Conservation (phyloP, 768 basidiomycete genomes). For the Cystofilobasidium bisporidii region DNA sequence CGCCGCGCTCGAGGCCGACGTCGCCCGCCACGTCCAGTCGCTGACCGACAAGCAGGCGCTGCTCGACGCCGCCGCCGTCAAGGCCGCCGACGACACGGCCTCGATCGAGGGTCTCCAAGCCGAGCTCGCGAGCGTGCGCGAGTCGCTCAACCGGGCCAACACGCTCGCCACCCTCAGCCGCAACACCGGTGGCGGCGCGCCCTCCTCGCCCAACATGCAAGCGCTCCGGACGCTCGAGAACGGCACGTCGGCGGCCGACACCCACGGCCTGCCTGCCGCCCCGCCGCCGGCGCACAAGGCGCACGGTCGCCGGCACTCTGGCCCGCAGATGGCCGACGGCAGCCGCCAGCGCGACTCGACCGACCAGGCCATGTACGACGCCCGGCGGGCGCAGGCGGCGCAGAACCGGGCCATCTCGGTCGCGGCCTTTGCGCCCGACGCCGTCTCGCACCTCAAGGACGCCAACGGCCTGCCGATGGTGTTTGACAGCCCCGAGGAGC, state of each 20-base stretch:
- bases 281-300: not conserved
- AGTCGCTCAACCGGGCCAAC: slow-evolving; percentile 92
- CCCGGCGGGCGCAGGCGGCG: slow-evolving; percentile 58
- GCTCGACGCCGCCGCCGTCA: slow-evolving; percentile 52
- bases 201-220: slow-evolving; percentile 55
- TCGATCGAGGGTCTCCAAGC: slow-evolving; percentile 81
- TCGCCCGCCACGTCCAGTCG: slow-evolving; percentile 60
- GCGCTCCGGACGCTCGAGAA: slow-evolving; percentile 57
- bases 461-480: slow-evolving; percentile 43
- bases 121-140: slow-evolving; percentile 83
- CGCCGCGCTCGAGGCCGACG: slow-evolving; percentile 66
- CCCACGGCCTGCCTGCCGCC: not conserved
- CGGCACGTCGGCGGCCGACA: slow-evolving; percentile 34
- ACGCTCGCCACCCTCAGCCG: slow-evolving; percentile 72
- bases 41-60: slow-evolving; percentile 67
- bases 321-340: slow-evolving; percentile 27
- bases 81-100: slow-evolving; percentile 61
- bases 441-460: slow-evolving; percentile 32
- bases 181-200: slow-evolving; percentile 55
- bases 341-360: slow-evolving; percentile 49
- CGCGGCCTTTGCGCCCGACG: slow-evolving; percentile 44
- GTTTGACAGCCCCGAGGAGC: slow-evolving; percentile 82
- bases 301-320: slow-evolving; percentile 32
- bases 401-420: slow-evolving; percentile 81
- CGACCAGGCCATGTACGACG: slow-evolving; percentile 66